Evolutionary conservation across 257 asterid species (phyloP).

Genomic region (Scutellaria minor): DNA sequence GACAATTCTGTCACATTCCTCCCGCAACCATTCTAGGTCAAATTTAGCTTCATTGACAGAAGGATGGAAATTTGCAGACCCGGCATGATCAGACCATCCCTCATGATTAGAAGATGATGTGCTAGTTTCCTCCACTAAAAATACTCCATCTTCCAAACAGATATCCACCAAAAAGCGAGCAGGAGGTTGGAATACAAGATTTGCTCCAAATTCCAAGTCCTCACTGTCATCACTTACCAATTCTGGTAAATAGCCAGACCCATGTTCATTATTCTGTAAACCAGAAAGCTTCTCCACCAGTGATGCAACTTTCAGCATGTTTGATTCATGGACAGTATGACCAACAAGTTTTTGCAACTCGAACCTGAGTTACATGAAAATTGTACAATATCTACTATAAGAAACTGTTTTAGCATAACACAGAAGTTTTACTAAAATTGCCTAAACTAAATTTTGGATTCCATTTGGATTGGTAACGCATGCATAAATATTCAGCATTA

Average conservation of each 20-base stretch:
- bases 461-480: background rate
- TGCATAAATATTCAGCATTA: background rate
- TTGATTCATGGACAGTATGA: conserved; percentile 55
- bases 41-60: conserved; percentile 49
- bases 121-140: conserved; percentile 50
- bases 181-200: conserved; percentile 75
- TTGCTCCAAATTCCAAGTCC: conserved; percentile 85
- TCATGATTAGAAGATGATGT: conserved; percentile 46
- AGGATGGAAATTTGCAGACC: conserved; percentile 43
- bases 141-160: conserved; percentile 58
- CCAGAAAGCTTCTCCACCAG: conserved; percentile 66
- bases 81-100: conserved; percentile 50
- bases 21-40: conserved; percentile 87
- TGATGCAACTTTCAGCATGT: conserved; percentile 59
- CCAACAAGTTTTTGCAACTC: conserved; percentile 85
- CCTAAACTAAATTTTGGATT: no score
- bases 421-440: no score
- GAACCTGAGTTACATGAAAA: conserved; percentile 52
- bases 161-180: conserved; percentile 77
- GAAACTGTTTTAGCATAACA: no score
- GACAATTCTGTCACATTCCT: conserved; percentile 79
- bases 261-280: conserved; percentile 56
- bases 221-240: conserved; percentile 46
- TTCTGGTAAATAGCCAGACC: conserved; percentile 43
- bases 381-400: background rate